Percentiles rank a stretch among this genome's conserved stretches.
phyloP scores from a whole-genome alignment of 176 grass and related monocot species.

The Thalia dealbata region DNA sequence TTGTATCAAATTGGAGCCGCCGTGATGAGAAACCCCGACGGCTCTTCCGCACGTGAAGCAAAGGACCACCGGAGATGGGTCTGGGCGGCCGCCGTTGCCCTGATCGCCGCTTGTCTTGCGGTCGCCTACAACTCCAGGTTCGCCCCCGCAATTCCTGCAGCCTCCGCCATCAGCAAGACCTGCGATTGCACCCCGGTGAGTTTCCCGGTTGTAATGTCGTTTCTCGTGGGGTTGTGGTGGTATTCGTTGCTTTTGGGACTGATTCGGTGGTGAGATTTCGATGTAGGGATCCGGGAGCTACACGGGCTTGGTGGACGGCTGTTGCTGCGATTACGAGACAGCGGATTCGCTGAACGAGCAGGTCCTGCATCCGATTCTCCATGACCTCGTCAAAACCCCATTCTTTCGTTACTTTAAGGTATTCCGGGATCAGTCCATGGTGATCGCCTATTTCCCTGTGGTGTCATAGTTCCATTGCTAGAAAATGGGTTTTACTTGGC shows the following conservation, averaged over 20 bases:
- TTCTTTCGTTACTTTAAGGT: slow-evolving; percentile 99
- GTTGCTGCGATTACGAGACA: slow-evolving; percentile 85
- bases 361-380: slow-evolving; percentile 64
- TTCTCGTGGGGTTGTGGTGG: background rate
- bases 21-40: background rate
- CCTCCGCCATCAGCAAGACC: slow-evolving; percentile 1
- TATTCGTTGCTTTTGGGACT: background rate
- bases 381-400: slow-evolving; percentile 61
- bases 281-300: slow-evolving; percentile 47
- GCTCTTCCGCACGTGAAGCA: background rate
- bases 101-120: slow-evolving; percentile 38
- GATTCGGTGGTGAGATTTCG: slow-evolving; percentile 13
- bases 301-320: slow-evolving; percentile 85
- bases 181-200: slow-evolving; percentile 35
- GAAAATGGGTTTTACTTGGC: background rate
- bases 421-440: background rate
- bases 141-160: slow-evolving; percentile 15
- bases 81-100: slow-evolving; percentile 23
- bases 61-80: slow-evolving; percentile 17
- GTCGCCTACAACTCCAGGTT: slow-evolving; percentile 32
- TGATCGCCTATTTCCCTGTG: background rate
- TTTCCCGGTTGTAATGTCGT: slow-evolving; percentile 17
- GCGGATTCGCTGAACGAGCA: slow-evolving; percentile 62
- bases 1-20: background rate
- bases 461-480: background rate